Evolutionary conservation across 2,329 filamentous ascomycete genomes (phyloP).

Genomic region (Scytalidium sp.): DNA sequence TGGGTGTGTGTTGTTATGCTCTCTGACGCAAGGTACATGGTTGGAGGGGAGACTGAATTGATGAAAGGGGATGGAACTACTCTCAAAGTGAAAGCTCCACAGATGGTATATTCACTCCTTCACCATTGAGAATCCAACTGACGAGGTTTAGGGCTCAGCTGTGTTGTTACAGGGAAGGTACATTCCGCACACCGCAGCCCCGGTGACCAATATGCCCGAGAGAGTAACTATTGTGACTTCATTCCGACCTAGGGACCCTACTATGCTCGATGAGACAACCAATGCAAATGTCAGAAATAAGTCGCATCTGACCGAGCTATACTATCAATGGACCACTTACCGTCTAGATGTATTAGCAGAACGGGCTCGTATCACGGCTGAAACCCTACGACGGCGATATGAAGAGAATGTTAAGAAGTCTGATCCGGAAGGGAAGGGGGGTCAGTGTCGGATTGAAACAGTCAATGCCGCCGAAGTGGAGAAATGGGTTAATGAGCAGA

Average conservation of each 20-base stretch:
- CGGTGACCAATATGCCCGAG: slow-evolving; percentile 29
- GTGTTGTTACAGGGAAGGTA: slow-evolving; percentile 36
- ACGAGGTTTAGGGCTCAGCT: slow-evolving; percentile 36
- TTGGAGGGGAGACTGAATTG: slow-evolving; percentile 55
- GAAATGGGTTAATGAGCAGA: slow-evolving; percentile 21
- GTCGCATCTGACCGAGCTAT: slow-evolving; percentile 21
- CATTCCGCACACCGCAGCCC: slow-evolving; percentile 33
- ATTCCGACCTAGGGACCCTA: slow-evolving; percentile 31
- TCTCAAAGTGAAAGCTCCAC: slow-evolving; percentile 32
- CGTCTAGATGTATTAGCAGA: slow-evolving; percentile 22
- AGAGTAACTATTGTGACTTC: slow-evolving; percentile 37
- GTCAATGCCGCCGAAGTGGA: slow-evolving; percentile 21
- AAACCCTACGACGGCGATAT: slow-evolving; percentile 15
- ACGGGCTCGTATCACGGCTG: slow-evolving; percentile 10
- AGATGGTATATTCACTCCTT: slow-evolving; percentile 38
- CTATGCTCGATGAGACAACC: slow-evolving; percentile 28
- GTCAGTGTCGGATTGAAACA: slow-evolving; percentile 50
- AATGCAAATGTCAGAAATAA: slow-evolving; percentile 22
- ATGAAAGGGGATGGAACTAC: slow-evolving; percentile 44
- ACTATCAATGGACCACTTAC: slow-evolving; percentile 25
- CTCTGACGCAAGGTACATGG: slow-evolving; percentile 59
- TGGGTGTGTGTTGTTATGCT: slow-evolving; percentile 71
- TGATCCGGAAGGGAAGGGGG: slow-evolving; percentile 98
- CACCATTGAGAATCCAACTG: neutral
- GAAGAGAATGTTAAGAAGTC: slow-evolving; percentile 42